Conservation (phyloP, 225 moss, liverwort and hornwort species). For the Marchantia polymorpha region DNA sequence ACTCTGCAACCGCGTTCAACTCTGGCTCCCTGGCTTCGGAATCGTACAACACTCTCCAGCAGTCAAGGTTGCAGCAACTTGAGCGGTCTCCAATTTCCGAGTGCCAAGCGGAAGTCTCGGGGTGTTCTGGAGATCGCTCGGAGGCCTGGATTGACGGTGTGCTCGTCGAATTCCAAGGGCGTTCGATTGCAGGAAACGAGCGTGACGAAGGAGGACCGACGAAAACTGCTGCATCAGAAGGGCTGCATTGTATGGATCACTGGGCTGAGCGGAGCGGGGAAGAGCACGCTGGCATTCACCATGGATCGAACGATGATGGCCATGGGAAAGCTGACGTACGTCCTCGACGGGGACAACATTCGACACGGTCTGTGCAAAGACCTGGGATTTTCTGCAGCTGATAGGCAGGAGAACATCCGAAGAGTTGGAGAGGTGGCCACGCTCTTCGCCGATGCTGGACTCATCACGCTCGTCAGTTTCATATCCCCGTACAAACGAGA, state of each 20-base stretch:
- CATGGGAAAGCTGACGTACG: constrained; percentile 67
- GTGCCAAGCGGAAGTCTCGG: neutral
- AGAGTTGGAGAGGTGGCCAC: constrained; percentile 82
- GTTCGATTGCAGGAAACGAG: constrained; percentile 67
- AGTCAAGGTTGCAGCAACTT: neutral
- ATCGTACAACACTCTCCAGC: neutral
- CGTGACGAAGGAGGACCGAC: constrained; percentile 59
- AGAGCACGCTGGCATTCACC: constrained; percentile 76
- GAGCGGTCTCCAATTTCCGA: neutral
- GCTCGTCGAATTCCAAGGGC: constrained; percentile 39
- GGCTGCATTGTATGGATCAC: constrained; percentile 91
- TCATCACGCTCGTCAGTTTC: constrained; percentile 74
- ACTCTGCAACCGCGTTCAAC: neutral
- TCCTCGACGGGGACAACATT: constrained; percentile 88
- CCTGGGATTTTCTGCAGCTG: constrained; percentile 66
- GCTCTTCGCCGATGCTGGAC: constrained; percentile 71
- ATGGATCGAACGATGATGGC: constrained; percentile 58
- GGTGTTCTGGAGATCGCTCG: neutral
- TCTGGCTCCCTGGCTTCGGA: neutral
- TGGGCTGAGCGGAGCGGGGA: constrained; percentile 85
- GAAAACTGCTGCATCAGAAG: constrained; percentile 57
- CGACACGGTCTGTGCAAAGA: constrained; percentile 77
- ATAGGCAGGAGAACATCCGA: constrained; percentile 83
- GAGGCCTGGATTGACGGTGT: neutral
- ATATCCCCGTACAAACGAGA: constrained; percentile 69